These are phyloP conservation scores for Ensete ventricosum DNA, from an alignment of 176 grass and related monocot species.

Conservation along the genomic window DNA sequence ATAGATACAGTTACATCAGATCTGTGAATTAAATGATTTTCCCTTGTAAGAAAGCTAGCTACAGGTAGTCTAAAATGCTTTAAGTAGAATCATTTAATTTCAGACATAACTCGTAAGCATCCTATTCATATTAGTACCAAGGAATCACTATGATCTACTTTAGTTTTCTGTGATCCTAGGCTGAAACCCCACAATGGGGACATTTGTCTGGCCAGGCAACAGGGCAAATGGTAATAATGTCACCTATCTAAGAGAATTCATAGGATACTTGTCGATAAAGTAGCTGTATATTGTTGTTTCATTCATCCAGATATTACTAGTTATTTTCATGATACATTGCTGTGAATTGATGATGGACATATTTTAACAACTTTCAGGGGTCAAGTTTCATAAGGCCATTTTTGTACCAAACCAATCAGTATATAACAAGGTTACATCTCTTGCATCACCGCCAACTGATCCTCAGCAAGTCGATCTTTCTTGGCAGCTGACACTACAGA, in stretches of 20 bases:
- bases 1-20: too few relatives aligned
- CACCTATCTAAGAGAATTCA: background rate
- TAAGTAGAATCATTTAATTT: too few relatives aligned
- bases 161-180: background rate
- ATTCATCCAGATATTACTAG: background rate
- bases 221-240: background rate
- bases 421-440: constrained; percentile 73
- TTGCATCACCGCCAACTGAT: constrained; percentile 49
- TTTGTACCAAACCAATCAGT: constrained; percentile 96
- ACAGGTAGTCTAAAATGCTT: too few relatives aligned
- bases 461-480: constrained; percentile 74
- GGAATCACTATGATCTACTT: background rate
- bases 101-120: background rate
- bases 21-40: too few relatives aligned
- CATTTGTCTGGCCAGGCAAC: background rate
- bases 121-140: background rate
- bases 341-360: background rate
- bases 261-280: background rate
- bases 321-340: background rate
- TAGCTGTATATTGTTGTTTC: background rate
- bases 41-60: too few relatives aligned
- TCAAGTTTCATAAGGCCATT: constrained; percentile 61
- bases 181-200: background rate
- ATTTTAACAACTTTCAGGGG: constrained; percentile 32
- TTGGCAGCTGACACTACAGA: constrained; percentile 79